phyloP scores from a whole-genome alignment of 768 basidiomycete genomes.

The Boletellus ananas region DNA sequence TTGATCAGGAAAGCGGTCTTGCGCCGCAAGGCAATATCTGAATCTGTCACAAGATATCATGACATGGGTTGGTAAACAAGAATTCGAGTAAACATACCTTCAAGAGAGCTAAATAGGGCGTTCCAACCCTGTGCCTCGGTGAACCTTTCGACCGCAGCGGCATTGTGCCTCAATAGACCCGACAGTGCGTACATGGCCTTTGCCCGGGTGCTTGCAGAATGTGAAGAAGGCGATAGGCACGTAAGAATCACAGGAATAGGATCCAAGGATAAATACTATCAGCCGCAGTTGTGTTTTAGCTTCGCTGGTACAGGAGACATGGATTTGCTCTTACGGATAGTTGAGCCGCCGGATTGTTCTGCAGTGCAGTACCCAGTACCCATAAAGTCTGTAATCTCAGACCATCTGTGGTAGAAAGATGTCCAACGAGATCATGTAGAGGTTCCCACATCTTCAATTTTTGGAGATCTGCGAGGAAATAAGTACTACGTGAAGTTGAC shows the following conservation, averaged over 20 bases:
- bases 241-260: slow-evolving; percentile 64
- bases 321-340: slow-evolving; percentile 48
- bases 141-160: slow-evolving; percentile 57
- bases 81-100: slow-evolving; percentile 41
- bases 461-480: slow-evolving; percentile 54
- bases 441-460: slow-evolving; percentile 79
- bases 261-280: slow-evolving; percentile 58
- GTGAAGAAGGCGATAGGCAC: slow-evolving; percentile 53
- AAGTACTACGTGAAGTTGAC: neutral
- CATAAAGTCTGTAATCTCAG: slow-evolving; percentile 71
- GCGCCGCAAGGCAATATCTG: slow-evolving; percentile 70
- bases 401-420: slow-evolving; percentile 49
- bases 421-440: slow-evolving; percentile 58
- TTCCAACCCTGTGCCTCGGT: slow-evolving; percentile 59
- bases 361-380: slow-evolving; percentile 86
- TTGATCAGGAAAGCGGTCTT: slow-evolving; percentile 78
- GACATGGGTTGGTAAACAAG: neutral
- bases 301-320: neutral
- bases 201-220: slow-evolving; percentile 56
- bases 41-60: slow-evolving; percentile 46
- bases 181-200: slow-evolving; percentile 83
- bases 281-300: slow-evolving; percentile 1
- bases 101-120: slow-evolving; percentile 52
- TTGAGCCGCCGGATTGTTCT: slow-evolving; percentile 87
- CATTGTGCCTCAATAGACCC: slow-evolving; percentile 73